Evolutionary conservation across 2,329 filamentous ascomycete genomes (phyloP), one percentile per base, ranked within the genome.

Genomic region (Rhynchosporium graminicola): DNA sequence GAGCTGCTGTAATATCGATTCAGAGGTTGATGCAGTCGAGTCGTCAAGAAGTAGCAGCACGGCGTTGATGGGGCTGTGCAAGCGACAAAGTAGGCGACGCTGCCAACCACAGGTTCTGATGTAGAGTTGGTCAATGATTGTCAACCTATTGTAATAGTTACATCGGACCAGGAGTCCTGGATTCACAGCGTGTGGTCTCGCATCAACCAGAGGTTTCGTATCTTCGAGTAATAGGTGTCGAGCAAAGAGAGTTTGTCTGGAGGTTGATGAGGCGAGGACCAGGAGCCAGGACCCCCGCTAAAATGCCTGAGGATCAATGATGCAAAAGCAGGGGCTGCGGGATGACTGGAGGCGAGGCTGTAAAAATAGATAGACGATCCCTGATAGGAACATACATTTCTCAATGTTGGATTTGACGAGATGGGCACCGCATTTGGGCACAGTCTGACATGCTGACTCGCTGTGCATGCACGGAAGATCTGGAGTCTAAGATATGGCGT

Each of bases 51-150:
- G 42, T 59, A 61, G 56, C 26, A 47, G 33, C 56, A 40, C 58
- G 55, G 62, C 57, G 60, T 63, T 59, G 62, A 63, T 38, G 67
- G 68, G 68, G 68, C 68, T 68, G 69, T 70, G 68, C 68, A 67
- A 59, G 43, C 63, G 40, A 52, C 57, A 62, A 58, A 59, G 33
- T 36, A 36, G 58, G 54, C 51, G 57, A 61, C 62, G 60, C 54
- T 63, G 54, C 65, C 65, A 68, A 67, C 66, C 68, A 62, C 61
- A 64, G 47, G 33, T 60, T 63, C 61, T 65, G 64, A 63, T 57
- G 59, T 64, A 66, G 62, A 48, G 51, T 64, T 63, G 60, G 61
- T 63, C 59, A 51, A 56, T 47, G 36, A 54, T 48, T 57, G 61
- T 61, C 48, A 43, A 45, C 29, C 33, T 62, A 63, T n/a, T 59